These are phyloP conservation scores for Backusella circina DNA, from an alignment of 192 early-diverging fungal genomes.

Conservation along the genomic window DNA sequence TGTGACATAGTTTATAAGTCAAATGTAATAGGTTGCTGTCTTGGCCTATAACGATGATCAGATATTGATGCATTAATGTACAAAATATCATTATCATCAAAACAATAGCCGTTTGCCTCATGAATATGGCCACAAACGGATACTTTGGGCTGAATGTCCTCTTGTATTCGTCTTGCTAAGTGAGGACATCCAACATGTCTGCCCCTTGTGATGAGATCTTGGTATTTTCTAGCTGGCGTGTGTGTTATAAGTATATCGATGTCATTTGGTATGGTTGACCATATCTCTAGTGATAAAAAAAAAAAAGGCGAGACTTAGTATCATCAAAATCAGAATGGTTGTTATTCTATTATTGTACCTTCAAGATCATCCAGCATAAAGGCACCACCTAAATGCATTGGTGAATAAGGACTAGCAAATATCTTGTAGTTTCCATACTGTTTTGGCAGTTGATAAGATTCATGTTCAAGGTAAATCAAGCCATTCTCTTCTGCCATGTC, in stretches of 20 bases:
- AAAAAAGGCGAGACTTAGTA: neutral
- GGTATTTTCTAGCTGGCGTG: conserved; percentile 19
- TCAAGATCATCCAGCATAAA: conserved; percentile 26
- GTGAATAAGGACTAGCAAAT: conserved; percentile 28
- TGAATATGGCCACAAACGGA: conserved; percentile 38
- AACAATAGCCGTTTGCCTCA: conserved; percentile 21
- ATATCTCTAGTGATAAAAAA: neutral
- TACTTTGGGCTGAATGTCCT: conserved; percentile 15
- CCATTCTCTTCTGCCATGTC: conserved; percentile 6
- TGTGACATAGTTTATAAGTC: conserved; percentile 8
- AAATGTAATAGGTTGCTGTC: conserved; percentile 24
- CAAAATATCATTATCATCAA: conserved; percentile 1
- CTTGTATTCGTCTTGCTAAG: conserved; percentile 11
- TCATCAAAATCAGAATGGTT: too few relatives aligned
- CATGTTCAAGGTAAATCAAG: conserved; percentile 31
- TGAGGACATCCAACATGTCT: conserved; percentile 24
- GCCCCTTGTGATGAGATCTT: conserved; percentile 8
- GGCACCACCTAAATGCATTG: conserved; percentile 23
- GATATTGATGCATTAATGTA: conserved; percentile 28
- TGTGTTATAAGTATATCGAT: conserved; percentile 33
- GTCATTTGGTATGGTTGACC: conserved; percentile 20
- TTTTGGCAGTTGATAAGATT: conserved; percentile 16
- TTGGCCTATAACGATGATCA: conserved; percentile 13
- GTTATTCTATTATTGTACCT: neutral
- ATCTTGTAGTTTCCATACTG: conserved; percentile 9